A percentile compares a stretch with the other conserved stretches of the same genome.
phyloP scores from a whole-genome alignment of 108 stramenopile genomes.

The Seminavis robusta region DNA sequence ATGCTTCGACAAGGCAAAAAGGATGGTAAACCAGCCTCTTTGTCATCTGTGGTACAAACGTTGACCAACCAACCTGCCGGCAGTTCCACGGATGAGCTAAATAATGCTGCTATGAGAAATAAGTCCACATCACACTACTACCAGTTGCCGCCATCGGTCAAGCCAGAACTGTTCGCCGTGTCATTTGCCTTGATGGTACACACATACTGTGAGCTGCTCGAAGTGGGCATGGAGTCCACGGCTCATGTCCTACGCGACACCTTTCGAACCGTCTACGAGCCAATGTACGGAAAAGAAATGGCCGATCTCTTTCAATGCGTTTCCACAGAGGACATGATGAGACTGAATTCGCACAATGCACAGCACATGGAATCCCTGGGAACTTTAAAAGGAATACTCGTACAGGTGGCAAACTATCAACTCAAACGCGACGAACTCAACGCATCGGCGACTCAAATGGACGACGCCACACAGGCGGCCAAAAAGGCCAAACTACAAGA shows the following conservation, averaged over 20 bases:
- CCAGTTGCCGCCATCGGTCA: conserved; percentile 60
- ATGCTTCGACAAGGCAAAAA: neutral
- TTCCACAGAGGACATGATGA: conserved; percentile 59
- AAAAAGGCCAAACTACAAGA: conserved; percentile 27
- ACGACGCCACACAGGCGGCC: conserved; percentile 7
- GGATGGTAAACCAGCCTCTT: conserved; percentile 6
- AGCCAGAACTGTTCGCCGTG: conserved; percentile 81
- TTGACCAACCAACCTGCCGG: neutral
- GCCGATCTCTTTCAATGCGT: conserved; percentile 63
- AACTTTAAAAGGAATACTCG: conserved; percentile 28
- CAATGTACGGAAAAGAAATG: conserved; percentile 51
- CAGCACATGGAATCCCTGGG: conserved; percentile 44
- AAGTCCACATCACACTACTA: too few species aligned
- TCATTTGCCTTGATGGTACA: conserved; percentile 84
- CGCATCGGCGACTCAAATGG: conserved; percentile 6
- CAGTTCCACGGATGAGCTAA: neutral
- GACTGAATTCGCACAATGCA: conserved; percentile 56
- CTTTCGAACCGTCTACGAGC: conserved; percentile 74
- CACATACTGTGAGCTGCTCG: conserved; percentile 83
- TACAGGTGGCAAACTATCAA: conserved; percentile 41
- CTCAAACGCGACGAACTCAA: conserved; percentile 22
- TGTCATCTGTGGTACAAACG: conserved; percentile 9
- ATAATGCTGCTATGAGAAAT: neutral
- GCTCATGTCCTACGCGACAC: conserved; percentile 67
- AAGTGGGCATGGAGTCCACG: conserved; percentile 74